A percentile compares a stretch with the other conserved stretches of the same genome.
Evolutionary conservation across 805 yeast genomes (phyloP).

Genomic region (Candida maris): DNA sequence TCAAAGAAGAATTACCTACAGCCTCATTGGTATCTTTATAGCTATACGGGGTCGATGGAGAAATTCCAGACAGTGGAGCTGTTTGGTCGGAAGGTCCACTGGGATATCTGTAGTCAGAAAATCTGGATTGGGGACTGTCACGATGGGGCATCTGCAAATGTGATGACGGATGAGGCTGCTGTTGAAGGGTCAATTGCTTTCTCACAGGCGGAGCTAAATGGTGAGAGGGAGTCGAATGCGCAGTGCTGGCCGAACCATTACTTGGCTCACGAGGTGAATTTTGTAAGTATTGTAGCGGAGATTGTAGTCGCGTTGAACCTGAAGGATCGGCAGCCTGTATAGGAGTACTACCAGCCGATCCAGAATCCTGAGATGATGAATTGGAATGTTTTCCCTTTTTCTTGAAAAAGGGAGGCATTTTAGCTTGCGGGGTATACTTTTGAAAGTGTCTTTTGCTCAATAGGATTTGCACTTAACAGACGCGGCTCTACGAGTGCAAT

Average conservation of each 20-base stretch:
- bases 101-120: not conserved
- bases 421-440: too few species aligned
- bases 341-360: constrained; percentile 9
- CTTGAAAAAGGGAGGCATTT: constrained; percentile 24
- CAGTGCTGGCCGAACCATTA: constrained; percentile 2
- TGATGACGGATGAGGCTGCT: constrained; percentile 8
- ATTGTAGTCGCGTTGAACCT: constrained; percentile 3
- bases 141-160: constrained; percentile 7
- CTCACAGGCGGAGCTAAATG: constrained; percentile 6
- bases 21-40: too few species aligned
- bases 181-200: constrained; percentile 7
- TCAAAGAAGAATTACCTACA: too few species aligned
- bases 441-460: too few species aligned
- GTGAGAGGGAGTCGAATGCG: constrained; percentile 7
- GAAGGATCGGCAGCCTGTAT: constrained; percentile 7
- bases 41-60: too few species aligned
- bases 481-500: too few species aligned
- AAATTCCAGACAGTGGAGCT: not conserved
- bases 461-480: too few species aligned
- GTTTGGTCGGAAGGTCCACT: too few species aligned
- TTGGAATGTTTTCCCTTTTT: constrained; percentile 19
- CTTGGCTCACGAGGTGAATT: not conserved
- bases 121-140: not conserved
- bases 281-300: constrained; percentile 7
- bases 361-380: constrained; percentile 12